Base-by-base conservation (phyloP, 1,284 basidiomycete genomes). In the Ustilago nuda region DNA sequence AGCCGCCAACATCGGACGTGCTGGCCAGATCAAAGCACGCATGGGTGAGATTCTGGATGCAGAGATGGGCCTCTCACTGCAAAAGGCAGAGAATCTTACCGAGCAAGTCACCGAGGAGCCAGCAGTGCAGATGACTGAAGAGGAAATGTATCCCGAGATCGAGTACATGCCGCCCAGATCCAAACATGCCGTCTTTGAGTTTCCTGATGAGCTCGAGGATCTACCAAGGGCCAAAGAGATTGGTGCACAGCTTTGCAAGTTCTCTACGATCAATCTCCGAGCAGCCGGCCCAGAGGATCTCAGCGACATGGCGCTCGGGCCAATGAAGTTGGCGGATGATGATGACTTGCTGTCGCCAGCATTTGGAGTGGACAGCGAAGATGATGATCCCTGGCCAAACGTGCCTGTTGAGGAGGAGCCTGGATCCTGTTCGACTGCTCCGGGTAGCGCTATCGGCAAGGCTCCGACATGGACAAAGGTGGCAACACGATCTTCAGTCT, bases 111-210 rank as follows among this genome's bases (percentile, higher is more conserved):
- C 56, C 4, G 53, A 66, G 33, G 46, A 61, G 63, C 60, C 56
- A 43, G 56, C 17, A 8, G 61, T 60, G 39, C 67, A 67, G 19
- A 19, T 81, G 66, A 75, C 73, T 4, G 82, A 81, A 37, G 82
- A 83, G 30, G 82, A 83, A 43, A 60, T 76, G 62, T 82, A 80
- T 46, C 82, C 82, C 9, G 78, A 80, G 62, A 80, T 83, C 56
- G 82, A 80, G 41, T 76, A 75, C 50, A 77, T 80, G 76, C 78
- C 80, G 13, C 68, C 76, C 13, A 74, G 71, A 54, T 13, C 39
- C 15, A 60, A 62, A 30, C 72, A 80, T 37, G 63, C 70, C 2
- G 73, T 72, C 12, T 82, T 80, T 51, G 72, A 77, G 54, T 77
- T 80, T 15, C 72, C 80, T 0, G 57, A 69, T 17, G 76, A 70